Evolutionary conservation across 2,329 filamentous ascomycete genomes (phyloP), one percentile per base, ranked within the genome.

Genomic region (Tricladium varicosporioides): DNA sequence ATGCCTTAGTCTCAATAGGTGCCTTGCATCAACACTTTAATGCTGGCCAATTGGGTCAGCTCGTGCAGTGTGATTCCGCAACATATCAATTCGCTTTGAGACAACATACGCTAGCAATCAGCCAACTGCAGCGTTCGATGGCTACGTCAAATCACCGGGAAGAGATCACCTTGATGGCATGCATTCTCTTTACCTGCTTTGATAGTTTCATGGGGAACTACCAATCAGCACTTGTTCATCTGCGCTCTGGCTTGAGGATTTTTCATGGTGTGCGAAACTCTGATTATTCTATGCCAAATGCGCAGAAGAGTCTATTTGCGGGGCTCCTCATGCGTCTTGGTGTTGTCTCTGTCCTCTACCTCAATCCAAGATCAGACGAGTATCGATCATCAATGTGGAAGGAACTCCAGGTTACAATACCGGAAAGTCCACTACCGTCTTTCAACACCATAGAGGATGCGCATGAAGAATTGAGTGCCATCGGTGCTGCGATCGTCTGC

Each of bases 81-180:
- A n/a, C 18, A 14, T 51, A 43, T 16, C n/a, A 16, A 31, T 54
- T 54, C 16, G 52, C 52, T 9, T 31, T 54, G 15, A 36, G 18
- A 15, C 52, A 54, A 19, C 16, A 54, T 16, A 27, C 33, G 13
- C 11, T n/a, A 14, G 52, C 52, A 2, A 54, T 48, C 32, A 31
- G 45, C 5, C 15, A 27, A n/a, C 18, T 54, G 16, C 19, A 16
- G 16, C 44, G 27, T 13, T 16, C 74, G 2, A 14, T 52, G 36
- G 13, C 22, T 10, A 16, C 50, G 4, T 13, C 33, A 3, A 27
- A 22, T 7, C 40, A 42, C 11, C 47, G 13, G 13, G 9, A 11
- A 36, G 48, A 56, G 18, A 13, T 56, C n/a, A 18, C 47, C 2
- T 11, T 56, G 11, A 56, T 48, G 13, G 36, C 53, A 19, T 56